Base-by-base conservation (phyloP, 192 early-diverging fungal genomes). In the Linnemannia schmuckeri region DNA sequence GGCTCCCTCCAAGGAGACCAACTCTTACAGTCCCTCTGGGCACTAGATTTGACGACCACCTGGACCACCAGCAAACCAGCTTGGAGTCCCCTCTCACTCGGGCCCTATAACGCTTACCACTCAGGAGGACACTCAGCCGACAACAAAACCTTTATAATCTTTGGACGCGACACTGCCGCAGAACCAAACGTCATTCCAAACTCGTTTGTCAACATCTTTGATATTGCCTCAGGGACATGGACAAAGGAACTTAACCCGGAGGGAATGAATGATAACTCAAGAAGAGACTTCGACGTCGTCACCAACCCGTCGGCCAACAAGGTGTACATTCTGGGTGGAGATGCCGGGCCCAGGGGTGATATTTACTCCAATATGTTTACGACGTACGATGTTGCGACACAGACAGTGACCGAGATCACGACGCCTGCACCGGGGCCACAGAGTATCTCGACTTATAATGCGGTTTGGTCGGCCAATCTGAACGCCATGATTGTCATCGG, bases 31-130 rank as follows among this genome's bases (percentile, higher is more conserved):
- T 70, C 73, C 1, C 71, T 87, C 15, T 87, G 79, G 79, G 70
- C 76, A 17, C 76, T 87, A 5, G 76, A 87, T 63, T 41, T 87
- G 9, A 75, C 74, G 1, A 87, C n/a, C 22, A 27, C 41, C 24
- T 87, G 85, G 85, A 52, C 79, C 1, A 87, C 85, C 5, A 70
- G 40, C 7, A 24, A 78, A 35, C 85, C 85, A 37, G 76, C 75
- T 0, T 87, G 85, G 85, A 70, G 5, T n/a, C 1, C 52, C 35
- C 52, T 87, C 12, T 6, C 85, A 1, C 46, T 78, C 8, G 85
- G 85, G 0, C 79, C 75, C n/a, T 17, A 46, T 42, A 87, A 87
- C 18, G 85, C 78, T 30, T 87, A 87, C n/a, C 85, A 87, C 35
- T 78, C 85, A 20, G 85, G 72, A 24, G 85, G 85, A 1, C 81